Conservation (phyloP, 257 asterid species). For the Nicotiana knightiana region DNA sequence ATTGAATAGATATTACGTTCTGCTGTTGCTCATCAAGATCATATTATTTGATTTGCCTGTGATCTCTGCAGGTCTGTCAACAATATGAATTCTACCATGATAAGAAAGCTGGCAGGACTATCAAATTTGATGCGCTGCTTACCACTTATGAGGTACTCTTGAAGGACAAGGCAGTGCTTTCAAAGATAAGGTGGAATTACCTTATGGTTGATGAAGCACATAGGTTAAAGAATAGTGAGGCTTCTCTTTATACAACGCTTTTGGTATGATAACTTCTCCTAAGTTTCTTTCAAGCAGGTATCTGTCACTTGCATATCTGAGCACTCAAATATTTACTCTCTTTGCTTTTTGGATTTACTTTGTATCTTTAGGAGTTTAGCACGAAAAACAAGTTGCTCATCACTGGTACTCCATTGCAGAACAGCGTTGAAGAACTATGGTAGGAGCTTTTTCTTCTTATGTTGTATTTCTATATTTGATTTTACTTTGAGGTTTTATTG, state of each 20-base stretch:
- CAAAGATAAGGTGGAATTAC: slow-evolving; percentile 94
- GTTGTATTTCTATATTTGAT: not conserved
- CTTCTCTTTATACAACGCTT: slow-evolving; percentile 77
- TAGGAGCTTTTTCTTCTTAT: slow-evolving; percentile 28
- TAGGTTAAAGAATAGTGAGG: slow-evolving; percentile 95
- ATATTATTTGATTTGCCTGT: slow-evolving; percentile 3
- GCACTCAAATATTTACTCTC: slow-evolving; percentile 4
- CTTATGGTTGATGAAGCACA: slow-evolving; percentile 99
- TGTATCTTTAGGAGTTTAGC: slow-evolving; percentile 70
- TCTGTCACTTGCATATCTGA: not conserved
- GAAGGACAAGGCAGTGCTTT: slow-evolving; percentile 88
- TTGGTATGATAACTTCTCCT: slow-evolving; percentile 38
- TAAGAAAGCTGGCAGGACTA: slow-evolving; percentile 61
- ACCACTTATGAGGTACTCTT: slow-evolving; percentile 92
- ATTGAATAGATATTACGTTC: not conserved
- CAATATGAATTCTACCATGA: slow-evolving; percentile 85
- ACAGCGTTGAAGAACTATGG: slow-evolving; percentile 99
- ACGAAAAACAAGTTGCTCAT: slow-evolving; percentile 95
- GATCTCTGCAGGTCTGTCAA: slow-evolving; percentile 82
- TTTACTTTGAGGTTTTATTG: not conserved
- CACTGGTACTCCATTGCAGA: slow-evolving; percentile 97
- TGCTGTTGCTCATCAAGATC: not conserved
- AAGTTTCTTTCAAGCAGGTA: not conserved
- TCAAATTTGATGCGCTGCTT: slow-evolving; percentile 75
- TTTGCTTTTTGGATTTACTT: slow-evolving; percentile 4